A percentile compares a stretch with the other conserved stretches of the same genome.
Conservation (phyloP, 352 stramenopile species). For the Phytophthora pisi region DNA sequence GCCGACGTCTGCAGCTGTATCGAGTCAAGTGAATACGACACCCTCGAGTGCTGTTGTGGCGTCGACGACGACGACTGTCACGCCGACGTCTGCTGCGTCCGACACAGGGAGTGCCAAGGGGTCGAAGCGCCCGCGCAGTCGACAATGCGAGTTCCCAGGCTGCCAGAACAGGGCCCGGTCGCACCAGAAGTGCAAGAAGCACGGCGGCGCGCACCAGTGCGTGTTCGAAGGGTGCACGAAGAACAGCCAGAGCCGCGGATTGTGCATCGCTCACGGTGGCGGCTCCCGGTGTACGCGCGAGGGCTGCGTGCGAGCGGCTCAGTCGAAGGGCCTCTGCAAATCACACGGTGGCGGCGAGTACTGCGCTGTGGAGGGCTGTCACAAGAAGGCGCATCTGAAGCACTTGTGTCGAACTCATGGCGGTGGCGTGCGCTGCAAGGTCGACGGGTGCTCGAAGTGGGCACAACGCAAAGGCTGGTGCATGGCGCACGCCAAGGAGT, state of each 20-base stretch:
- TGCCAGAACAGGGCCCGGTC: slow-evolving; percentile 82
- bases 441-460: slow-evolving; percentile 84
- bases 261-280: slow-evolving; percentile 87
- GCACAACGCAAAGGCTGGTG: slow-evolving; percentile 89
- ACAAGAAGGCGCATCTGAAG: slow-evolving; percentile 89
- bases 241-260: slow-evolving; percentile 86
- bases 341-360: slow-evolving; percentile 84
- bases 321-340: slow-evolving; percentile 88
- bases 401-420: slow-evolving; percentile 87
- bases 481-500: slow-evolving; percentile 89
- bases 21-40: neutral
- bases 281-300: slow-evolving; percentile 82
- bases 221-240: slow-evolving; percentile 86
- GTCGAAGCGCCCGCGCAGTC: slow-evolving; percentile 48
- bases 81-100: slow-evolving; percentile 17
- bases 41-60: neutral
- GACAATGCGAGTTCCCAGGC: slow-evolving; percentile 75
- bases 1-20: neutral
- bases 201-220: slow-evolving; percentile 86
- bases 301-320: slow-evolving; percentile 79
- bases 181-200: slow-evolving; percentile 91
- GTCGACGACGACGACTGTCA: neutral
- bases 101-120: slow-evolving; percentile 17
- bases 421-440: slow-evolving; percentile 84
- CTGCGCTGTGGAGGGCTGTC: slow-evolving; percentile 80